phyloP scores from a whole-genome alignment of 495 filamentous ascomycete species.

The Hypoxylon lenormandii region DNA sequence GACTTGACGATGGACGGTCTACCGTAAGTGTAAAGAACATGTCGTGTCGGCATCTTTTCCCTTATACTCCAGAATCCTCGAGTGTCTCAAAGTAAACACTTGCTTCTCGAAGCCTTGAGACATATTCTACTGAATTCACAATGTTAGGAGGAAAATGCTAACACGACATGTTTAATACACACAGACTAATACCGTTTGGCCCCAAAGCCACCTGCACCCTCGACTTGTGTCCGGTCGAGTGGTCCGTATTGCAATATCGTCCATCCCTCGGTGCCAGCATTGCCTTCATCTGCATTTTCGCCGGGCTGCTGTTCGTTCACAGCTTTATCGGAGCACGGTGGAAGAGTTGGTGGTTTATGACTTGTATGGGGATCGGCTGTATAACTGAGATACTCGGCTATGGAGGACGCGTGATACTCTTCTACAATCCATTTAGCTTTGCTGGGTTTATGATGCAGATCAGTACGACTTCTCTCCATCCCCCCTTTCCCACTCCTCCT shows the following conservation, averaged over 20 bases:
- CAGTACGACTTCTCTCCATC: constrained; percentile 39
- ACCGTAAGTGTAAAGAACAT: no score
- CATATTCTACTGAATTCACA: no score
- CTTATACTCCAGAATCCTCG: no score
- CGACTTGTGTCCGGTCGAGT: constrained; percentile 52
- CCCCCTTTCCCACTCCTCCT: not conserved
- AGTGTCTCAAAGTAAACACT: no score
- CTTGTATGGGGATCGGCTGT: constrained; percentile 54
- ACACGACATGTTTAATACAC: no score
- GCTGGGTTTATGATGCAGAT: constrained; percentile 65
- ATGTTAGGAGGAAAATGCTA: no score
- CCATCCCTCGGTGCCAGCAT: constrained; percentile 49
- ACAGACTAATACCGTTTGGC: constrained; percentile 39
- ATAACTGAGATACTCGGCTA: constrained; percentile 62
- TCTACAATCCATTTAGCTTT: constrained; percentile 63
- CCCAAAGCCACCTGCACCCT: constrained; percentile 52
- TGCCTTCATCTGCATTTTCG: constrained; percentile 46
- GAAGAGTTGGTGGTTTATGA: constrained; percentile 56
- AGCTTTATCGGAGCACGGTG: constrained; percentile 55
- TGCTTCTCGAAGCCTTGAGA: no score
- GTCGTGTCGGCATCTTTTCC: no score
- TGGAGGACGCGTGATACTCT: constrained; percentile 60
- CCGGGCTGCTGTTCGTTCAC: constrained; percentile 40
- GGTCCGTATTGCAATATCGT: constrained; percentile 50
- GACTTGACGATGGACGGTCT: not conserved